phyloP scores from a whole-genome alignment of 306 rosid species.

The Pterocarpus macrocarpus region DNA sequence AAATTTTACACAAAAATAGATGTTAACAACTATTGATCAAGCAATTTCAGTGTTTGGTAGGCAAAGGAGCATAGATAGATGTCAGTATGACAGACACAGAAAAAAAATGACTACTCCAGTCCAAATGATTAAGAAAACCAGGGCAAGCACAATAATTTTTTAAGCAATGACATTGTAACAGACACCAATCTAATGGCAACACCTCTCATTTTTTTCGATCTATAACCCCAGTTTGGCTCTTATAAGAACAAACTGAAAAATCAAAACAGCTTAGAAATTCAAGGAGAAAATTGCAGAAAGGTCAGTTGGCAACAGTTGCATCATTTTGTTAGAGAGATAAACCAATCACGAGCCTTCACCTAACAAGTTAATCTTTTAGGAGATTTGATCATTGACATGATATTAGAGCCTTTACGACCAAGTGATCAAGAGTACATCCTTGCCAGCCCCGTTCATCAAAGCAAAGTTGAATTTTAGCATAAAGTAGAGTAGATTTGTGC shows the following conservation, averaged over 20 bases:
- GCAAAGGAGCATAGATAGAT: conserved; percentile 11
- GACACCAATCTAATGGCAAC: conserved; percentile 23
- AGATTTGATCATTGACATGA: background rate
- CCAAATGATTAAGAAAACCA: conserved; percentile 26
- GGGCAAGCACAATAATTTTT: conserved; percentile 4
- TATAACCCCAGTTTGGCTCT: conserved; percentile 2
- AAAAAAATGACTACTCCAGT: conserved; percentile 11
- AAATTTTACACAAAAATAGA: conserved; percentile 32
- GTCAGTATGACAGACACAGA: conserved; percentile 16
- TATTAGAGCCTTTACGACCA: background rate
- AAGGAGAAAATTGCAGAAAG: background rate
- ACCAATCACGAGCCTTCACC: conserved; percentile 1
- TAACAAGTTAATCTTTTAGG: background rate
- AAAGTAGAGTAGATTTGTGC: background rate
- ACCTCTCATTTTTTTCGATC: background rate
- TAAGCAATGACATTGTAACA: conserved; percentile 17
- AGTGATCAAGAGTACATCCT: background rate
- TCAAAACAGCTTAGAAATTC: background rate
- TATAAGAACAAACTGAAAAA: conserved; percentile 16
- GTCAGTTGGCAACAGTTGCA: conserved; percentile 26
- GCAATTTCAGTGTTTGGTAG: background rate
- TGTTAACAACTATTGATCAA: background rate
- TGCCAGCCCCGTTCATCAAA: background rate
- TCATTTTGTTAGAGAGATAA: background rate
- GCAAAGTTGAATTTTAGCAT: background rate